Conservation (phyloP, 129 eudicot species). For the sunflower (Helianthus annuus) region DNA sequence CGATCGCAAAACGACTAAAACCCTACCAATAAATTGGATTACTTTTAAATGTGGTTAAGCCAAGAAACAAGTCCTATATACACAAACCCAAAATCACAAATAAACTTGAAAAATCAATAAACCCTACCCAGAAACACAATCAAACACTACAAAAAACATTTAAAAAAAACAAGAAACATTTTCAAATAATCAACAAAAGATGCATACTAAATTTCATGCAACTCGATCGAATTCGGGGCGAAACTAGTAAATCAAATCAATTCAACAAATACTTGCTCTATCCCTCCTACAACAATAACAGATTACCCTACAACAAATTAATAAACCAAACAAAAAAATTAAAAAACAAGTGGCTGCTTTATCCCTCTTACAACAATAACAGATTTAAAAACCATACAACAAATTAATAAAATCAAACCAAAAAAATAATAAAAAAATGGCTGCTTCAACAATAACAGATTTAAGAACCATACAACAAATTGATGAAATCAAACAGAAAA, state of each 20-base stretch:
- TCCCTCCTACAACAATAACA: background rate
- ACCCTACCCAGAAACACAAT: constrained; percentile 14
- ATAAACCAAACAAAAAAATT: background rate
- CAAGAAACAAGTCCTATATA: constrained; percentile 12
- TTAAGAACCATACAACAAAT: background rate
- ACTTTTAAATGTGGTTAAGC: background rate
- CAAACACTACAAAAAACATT: background rate
- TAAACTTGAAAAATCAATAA: background rate
- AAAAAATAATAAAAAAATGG: background rate
- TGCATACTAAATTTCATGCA: background rate
- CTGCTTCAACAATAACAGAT: background rate
- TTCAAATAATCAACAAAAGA: background rate
- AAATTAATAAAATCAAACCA: background rate
- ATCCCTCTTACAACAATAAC: background rate
- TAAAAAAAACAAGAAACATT: background rate
- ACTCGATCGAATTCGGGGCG: background rate
- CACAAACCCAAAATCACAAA: background rate
- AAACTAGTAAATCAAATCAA: background rate
- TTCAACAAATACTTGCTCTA: background rate
- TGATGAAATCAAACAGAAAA: background rate
- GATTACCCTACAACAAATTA: background rate
- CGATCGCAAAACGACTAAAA: constrained; percentile 13
- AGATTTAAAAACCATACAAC: background rate
- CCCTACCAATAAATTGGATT: background rate
- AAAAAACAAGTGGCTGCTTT: background rate